Evolutionary conservation across 2,329 filamentous ascomycete genomes (phyloP).

Genomic region (Pseudogymnoascus sp.): DNA sequence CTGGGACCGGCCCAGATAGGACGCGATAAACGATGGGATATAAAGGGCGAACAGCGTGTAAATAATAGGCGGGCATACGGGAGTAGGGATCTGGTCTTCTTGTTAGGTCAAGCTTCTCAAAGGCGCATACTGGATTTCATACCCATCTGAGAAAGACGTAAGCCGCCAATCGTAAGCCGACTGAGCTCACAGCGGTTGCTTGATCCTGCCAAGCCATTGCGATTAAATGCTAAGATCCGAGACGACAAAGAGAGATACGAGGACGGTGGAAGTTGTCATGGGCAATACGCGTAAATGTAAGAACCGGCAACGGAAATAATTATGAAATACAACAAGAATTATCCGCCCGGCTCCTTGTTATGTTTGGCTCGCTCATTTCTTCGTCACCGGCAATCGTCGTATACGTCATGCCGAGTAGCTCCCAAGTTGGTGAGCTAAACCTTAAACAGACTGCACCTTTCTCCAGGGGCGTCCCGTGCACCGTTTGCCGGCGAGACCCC

Average conservation of each 20-base stretch:
- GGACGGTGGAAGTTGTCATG: background rate
- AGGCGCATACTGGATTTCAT: slow-evolving; percentile 23
- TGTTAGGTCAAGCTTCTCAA: slow-evolving; percentile 1
- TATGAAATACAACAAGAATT: background rate
- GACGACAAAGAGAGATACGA: background rate
- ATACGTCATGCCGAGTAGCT: slow-evolving; percentile 5
- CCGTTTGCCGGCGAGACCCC: too few species aligned
- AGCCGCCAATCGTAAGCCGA: slow-evolving; percentile 41
- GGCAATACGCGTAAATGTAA: background rate
- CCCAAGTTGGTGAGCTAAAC: background rate
- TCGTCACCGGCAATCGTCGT: background rate
- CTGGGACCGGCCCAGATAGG: slow-evolving; percentile 48
- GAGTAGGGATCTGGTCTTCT: slow-evolving; percentile 24
- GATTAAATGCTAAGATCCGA: background rate
- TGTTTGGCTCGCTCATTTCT: background rate
- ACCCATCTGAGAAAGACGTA: slow-evolving; percentile 60
- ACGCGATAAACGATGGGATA: slow-evolving; percentile 53
- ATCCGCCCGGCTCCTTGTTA: background rate
- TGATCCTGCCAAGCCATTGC: slow-evolving; percentile 23
- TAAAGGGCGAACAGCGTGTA: slow-evolving; percentile 61
- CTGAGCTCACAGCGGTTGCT: slow-evolving; percentile 34
- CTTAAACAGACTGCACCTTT: slow-evolving; percentile 2
- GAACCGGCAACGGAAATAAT: background rate
- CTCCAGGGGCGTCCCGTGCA: background rate
- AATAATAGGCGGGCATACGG: slow-evolving; percentile 38